Base-by-base conservation (phyloP, 2,329 filamentous ascomycete species). In the Mariannaea sp. region DNA sequence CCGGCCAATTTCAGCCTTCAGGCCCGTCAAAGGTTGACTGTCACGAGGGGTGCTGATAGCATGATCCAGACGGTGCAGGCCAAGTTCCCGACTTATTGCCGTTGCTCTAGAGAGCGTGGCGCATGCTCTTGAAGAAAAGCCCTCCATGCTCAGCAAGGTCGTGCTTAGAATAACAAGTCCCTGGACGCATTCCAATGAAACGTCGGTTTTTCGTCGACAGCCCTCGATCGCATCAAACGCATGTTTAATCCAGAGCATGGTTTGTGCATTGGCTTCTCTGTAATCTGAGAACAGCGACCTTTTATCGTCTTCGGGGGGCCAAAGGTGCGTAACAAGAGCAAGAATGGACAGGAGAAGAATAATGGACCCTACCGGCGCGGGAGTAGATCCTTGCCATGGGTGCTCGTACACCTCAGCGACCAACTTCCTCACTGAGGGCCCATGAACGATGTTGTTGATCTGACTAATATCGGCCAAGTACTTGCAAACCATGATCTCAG, bases 51-150 rank as follows among this genome's bases (percentile, higher is more conserved):
- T 50, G 2, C 58, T 20, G 3, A 50, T 41, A 4, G 57, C 53
- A 4, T 60, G 53, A 42, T 77, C 75, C 0, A 75, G 56, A 7
- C 75, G 63, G 56, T 78, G 75, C 4, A 78, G 38, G 3, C 65
- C 65, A 5, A 76, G 62, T 16, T 65, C 63, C 10, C 63, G 63
- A 6, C 51, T 44, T 20, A 65, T 59, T 0, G 49, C 44, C 8
- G 63, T 63, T 5, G 63, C 56, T 32, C 58, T 50, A 13, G 40
- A 58, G 9, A 63, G 14, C 13, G 33, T 55, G n/a, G 47, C 49
- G 24, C 58, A 58, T 3, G 54, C 46, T n/a, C 59, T 51, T 20
- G 45, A 22, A 1, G 63, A 60, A 16, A 66, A 33, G 26, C 61
- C 64, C 41, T 66, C 74, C 10, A 71, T 58, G 35, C 75, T 75